These are phyloP conservation scores for Triadica sebifera DNA, from an alignment of 345 rosid species.

Conservation along the genomic window DNA sequence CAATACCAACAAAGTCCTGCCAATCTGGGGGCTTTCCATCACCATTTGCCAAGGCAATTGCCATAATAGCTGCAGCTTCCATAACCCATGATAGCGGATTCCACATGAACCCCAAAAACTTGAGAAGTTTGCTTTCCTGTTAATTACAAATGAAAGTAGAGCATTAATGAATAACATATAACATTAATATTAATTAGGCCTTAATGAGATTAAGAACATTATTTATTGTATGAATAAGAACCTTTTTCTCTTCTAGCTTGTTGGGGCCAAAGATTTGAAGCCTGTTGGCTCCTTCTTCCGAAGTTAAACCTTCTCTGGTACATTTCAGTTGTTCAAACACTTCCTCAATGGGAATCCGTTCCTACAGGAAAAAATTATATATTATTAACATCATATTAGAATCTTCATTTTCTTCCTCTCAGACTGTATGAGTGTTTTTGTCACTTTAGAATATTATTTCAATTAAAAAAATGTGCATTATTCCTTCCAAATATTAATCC, in stretches of 20 bases:
- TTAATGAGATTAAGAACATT: no score
- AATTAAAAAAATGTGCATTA: no score
- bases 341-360: constrained; percentile 77
- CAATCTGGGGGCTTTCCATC: constrained; percentile 28
- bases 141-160: background rate
- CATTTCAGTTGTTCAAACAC: constrained; percentile 90
- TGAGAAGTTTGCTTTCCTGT: constrained; percentile 34
- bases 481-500: no score
- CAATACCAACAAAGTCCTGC: constrained; percentile 31
- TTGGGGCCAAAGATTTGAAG: constrained; percentile 87
- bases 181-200: no score
- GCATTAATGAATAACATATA: background rate
- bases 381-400: background rate
- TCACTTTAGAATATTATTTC: no score
- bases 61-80: constrained; percentile 36
- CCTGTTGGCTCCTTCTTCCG: constrained; percentile 65
- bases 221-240: background rate
- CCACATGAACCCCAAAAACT: constrained; percentile 36
- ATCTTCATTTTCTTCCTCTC: background rate
- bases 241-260: constrained; percentile 88
- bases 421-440: no score
- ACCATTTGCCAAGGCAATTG: constrained; percentile 32
- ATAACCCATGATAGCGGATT: constrained; percentile 35
- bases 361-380: constrained; percentile 41
- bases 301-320: constrained; percentile 53